phyloP scores from a whole-genome alignment of 257 asterid species.

The Lithospermum erythrorhizon region DNA sequence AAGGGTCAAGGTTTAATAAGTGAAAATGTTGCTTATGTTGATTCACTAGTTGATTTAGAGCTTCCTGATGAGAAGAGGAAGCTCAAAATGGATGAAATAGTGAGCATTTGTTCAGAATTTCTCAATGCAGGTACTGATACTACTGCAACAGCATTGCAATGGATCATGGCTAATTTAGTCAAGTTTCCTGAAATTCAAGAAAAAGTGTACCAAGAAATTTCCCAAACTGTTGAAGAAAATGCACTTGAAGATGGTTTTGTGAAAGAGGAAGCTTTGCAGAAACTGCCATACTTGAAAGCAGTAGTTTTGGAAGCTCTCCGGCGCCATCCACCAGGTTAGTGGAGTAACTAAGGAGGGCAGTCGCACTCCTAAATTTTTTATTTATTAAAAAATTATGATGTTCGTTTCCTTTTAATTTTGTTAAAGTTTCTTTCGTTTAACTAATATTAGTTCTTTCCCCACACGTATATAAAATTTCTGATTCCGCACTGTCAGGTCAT shows the following conservation, averaged over 20 bases:
- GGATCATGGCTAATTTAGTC: slow-evolving; percentile 66
- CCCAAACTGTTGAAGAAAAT: slow-evolving; percentile 17
- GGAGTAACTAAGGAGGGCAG: too few species aligned
- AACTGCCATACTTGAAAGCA: slow-evolving; percentile 47
- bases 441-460: too few species aligned
- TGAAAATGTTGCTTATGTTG: slow-evolving; percentile 35
- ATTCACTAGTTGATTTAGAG: slow-evolving; percentile 33
- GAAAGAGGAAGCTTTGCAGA: slow-evolving; percentile 43
- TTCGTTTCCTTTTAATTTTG: too few species aligned
- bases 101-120: slow-evolving; percentile 46
- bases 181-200: slow-evolving; percentile 39
- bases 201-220: slow-evolving; percentile 37
- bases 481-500: slow-evolving; percentile 14
- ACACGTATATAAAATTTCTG: too few species aligned
- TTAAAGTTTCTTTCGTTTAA: too few species aligned
- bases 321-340: slow-evolving; percentile 47
- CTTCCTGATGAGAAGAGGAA: slow-evolving; percentile 46
- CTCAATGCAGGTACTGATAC: slow-evolving; percentile 56
- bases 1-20: not conserved
- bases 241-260: not conserved
- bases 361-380: too few species aligned
- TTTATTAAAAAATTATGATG: too few species aligned
- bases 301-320: slow-evolving; percentile 51
- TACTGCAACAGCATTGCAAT: slow-evolving; percentile 50
- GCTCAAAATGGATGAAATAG: slow-evolving; percentile 35